These are phyloP conservation scores for Termitomyces sp. DNA, from an alignment of 768 basidiomycete species.

Conservation along the genomic window DNA sequence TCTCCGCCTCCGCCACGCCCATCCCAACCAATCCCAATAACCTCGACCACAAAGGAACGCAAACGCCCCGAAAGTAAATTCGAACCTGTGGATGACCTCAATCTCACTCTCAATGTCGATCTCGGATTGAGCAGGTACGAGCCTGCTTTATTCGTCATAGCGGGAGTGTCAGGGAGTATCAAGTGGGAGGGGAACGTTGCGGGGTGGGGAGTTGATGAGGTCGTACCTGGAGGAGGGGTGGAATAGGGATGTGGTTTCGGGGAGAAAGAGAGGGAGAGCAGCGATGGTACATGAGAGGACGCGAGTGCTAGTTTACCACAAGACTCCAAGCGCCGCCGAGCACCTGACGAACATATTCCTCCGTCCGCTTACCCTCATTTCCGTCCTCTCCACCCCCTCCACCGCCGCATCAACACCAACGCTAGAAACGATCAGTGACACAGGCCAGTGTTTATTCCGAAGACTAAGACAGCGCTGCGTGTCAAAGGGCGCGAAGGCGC, in stretches of 20 bases:
- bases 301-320: background rate
- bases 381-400: too few species aligned
- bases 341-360: too few species aligned
- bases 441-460: slow-evolving; percentile 50
- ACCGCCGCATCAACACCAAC: too few species aligned
- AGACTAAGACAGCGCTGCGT: slow-evolving; percentile 37
- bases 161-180: slow-evolving; percentile 59
- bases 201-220: slow-evolving; percentile 36
- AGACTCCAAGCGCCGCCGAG: too few species aligned
- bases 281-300: background rate
- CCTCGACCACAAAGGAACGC: slow-evolving; percentile 15
- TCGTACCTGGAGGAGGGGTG: background rate
- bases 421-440: slow-evolving; percentile 11
- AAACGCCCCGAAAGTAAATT: slow-evolving; percentile 12
- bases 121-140: slow-evolving; percentile 35
- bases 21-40: background rate
- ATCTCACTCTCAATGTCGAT: background rate
- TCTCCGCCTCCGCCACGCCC: background rate
- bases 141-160: slow-evolving; percentile 54
- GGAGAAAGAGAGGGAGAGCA: background rate
- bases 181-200: too few species aligned
- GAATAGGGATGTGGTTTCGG: background rate
- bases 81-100: background rate
- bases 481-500: slow-evolving; percentile 44
- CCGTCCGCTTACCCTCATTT: too few species aligned